phyloP scores from a whole-genome alignment of 1,284 basidiomycete genomes.

The Cronartium ribicola region DNA sequence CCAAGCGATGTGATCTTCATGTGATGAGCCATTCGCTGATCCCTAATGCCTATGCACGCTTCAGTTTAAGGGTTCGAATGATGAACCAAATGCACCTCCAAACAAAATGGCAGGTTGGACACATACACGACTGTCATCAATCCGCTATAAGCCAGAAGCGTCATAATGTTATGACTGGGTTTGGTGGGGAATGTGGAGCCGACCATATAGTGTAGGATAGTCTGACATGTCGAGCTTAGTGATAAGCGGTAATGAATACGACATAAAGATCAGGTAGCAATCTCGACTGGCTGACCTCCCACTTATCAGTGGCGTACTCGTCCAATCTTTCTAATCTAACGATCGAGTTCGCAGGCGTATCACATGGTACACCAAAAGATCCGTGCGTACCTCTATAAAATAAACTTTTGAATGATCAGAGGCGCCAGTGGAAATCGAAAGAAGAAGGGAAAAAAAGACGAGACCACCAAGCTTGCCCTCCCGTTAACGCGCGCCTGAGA shows the following conservation, averaged over 20 bases:
- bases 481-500: constrained; percentile 81
- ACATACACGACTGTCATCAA: constrained; percentile 64
- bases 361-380: constrained; percentile 82
- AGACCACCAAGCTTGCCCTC: constrained; percentile 63
- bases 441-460: not conserved
- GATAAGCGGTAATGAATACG: not conserved
- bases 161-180: constrained; percentile 75
- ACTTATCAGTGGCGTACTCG: constrained; percentile 79
- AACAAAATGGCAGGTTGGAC: constrained; percentile 44
- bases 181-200: constrained; percentile 62
- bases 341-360: constrained; percentile 57
- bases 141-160: constrained; percentile 75
- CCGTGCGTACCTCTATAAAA: constrained; percentile 70
- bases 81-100: constrained; percentile 44
- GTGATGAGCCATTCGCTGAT: constrained; percentile 54
- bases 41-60: constrained; percentile 11
- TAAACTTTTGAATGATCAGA: constrained; percentile 8
- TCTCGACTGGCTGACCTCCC: constrained; percentile 67
- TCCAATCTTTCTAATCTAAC: constrained; percentile 68
- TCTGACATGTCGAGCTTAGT: constrained; percentile 56
- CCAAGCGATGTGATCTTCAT: constrained; percentile 85
- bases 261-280: constrained; percentile 12
- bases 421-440: constrained; percentile 24
- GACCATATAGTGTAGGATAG: constrained; percentile 97
- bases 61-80: constrained; percentile 36